phyloP scores from a whole-genome alignment of 371 early-diverging fungal species.

The Zychaea mexicana region DNA sequence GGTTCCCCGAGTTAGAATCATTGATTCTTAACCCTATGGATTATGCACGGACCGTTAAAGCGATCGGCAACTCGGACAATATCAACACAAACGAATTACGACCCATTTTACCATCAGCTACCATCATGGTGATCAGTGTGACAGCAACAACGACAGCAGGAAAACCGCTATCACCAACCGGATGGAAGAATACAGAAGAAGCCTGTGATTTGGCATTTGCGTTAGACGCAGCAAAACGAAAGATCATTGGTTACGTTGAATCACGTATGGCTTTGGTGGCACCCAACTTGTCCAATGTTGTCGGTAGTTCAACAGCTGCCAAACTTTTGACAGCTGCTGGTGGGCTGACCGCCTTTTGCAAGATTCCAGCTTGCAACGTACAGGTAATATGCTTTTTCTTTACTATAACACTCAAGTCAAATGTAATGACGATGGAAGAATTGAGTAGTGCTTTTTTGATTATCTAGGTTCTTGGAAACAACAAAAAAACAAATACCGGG shows the following conservation, averaged over 20 bases:
- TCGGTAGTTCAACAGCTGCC: slow-evolving; percentile 90
- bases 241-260: slow-evolving; percentile 90
- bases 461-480: slow-evolving; percentile 55
- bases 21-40: slow-evolving; percentile 87
- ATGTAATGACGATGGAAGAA: background rate
- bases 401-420: slow-evolving; percentile 34
- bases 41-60: slow-evolving; percentile 87
- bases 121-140: slow-evolving; percentile 91
- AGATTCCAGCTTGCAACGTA: slow-evolving; percentile 92
- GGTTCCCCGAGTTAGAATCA: slow-evolving; percentile 91
- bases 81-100: slow-evolving; percentile 72
- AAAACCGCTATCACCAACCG: slow-evolving; percentile 57
- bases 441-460: background rate
- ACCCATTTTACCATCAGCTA: slow-evolving; percentile 80
- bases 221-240: slow-evolving; percentile 71
- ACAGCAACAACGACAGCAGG: slow-evolving; percentile 89
- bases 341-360: slow-evolving; percentile 83
- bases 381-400: slow-evolving; percentile 40
- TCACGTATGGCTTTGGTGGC: slow-evolving; percentile 92
- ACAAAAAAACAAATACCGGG: slow-evolving; percentile 72
- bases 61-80: slow-evolving; percentile 80
- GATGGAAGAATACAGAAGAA: slow-evolving; percentile 69
- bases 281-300: slow-evolving; percentile 89
- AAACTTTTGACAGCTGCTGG: slow-evolving; percentile 91
- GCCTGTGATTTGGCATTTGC: slow-evolving; percentile 83